A percentile compares a stretch with the other conserved stretches of the same genome.
These are phyloP conservation scores for Amphibolis antarctica DNA, from an alignment of 106 monocot species.

Conservation along the genomic window DNA sequence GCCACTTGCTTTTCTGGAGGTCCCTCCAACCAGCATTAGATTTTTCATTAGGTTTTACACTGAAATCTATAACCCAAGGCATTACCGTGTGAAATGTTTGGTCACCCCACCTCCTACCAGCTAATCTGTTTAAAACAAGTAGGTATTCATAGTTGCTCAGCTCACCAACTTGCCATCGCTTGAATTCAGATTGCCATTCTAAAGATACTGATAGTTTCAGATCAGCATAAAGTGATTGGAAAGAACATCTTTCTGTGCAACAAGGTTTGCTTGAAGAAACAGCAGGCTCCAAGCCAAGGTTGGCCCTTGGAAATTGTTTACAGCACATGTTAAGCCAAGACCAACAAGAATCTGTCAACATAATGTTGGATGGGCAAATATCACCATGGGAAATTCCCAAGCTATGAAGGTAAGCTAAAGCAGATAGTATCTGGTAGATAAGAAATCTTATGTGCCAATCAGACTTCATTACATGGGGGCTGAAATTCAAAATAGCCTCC, in stretches of 20 bases:
- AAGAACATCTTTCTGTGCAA: conserved; percentile 33
- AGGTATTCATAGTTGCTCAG: conserved; percentile 95
- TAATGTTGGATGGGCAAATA: conserved; percentile 55
- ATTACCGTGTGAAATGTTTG: conserved; percentile 86
- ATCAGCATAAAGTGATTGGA: conserved; percentile 32
- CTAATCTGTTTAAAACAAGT: conserved; percentile 76
- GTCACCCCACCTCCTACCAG: conserved; percentile 97
- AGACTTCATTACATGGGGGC: conserved; percentile 59
- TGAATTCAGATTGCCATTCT: conserved; percentile 60
- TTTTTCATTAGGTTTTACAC: conserved; percentile 66
- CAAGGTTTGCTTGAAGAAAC: conserved; percentile 4
- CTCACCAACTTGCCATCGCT: conserved; percentile 79
- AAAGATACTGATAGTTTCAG: conserved; percentile 28
- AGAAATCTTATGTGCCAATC: conserved; percentile 85
- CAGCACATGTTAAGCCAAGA: conserved; percentile 51
- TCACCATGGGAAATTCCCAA: conserved; percentile 65
- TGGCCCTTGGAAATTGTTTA: conserved; percentile 11
- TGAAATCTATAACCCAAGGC: conserved; percentile 99
- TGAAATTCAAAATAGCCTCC: conserved; percentile 63
- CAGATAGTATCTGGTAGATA: conserved; percentile 71
- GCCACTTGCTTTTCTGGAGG: conserved; percentile 91
- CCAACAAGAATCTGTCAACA: conserved; percentile 61
- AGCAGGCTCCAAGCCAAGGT: conserved; percentile 14
- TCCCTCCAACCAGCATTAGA: conserved; percentile 92
- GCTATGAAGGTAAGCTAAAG: conserved; percentile 53